These are phyloP conservation scores for Exserohilum turcica DNA, from an alignment of 2,329 filamentous ascomycete genomes.

Conservation along the genomic window DNA sequence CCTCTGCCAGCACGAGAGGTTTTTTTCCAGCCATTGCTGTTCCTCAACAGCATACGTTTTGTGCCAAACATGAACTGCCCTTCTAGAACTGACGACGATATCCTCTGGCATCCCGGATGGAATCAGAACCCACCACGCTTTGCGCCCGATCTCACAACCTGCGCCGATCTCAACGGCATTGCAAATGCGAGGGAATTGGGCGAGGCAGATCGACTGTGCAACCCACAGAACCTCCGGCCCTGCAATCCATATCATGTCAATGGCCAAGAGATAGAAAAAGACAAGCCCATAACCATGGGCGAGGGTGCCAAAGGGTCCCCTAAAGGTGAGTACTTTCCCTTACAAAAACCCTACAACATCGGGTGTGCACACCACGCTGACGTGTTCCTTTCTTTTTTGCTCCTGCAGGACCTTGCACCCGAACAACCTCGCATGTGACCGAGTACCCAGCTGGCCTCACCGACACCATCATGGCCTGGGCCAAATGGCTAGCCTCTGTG, in stretches of 20 bases:
- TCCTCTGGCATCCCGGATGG: constrained; percentile 35
- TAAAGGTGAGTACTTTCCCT: constrained; percentile 17
- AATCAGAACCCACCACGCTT: constrained; percentile 40
- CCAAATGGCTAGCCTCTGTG: constrained; percentile 32
- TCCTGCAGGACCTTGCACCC: constrained; percentile 36
- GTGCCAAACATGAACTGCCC: constrained; percentile 35
- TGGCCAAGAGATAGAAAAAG: constrained; percentile 27
- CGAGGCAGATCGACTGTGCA: constrained; percentile 28
- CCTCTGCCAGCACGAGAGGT: no score
- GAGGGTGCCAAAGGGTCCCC: constrained; percentile 35
- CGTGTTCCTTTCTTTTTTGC: neutral
- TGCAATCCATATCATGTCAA: constrained; percentile 21
- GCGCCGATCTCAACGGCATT: constrained; percentile 39
- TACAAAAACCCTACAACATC: neutral
- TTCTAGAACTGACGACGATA: constrained; percentile 35
- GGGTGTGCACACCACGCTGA: constrained; percentile 11
- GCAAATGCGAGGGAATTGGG: constrained; percentile 38
- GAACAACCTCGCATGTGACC: constrained; percentile 25
- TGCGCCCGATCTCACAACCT: constrained; percentile 40
- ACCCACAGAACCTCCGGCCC: constrained; percentile 15
- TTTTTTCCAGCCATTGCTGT: no score
- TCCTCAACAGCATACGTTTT: no score
- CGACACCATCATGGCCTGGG: constrained; percentile 23
- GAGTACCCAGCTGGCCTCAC: constrained; percentile 25
- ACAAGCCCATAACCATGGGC: constrained; percentile 15